These are phyloP conservation scores for Porphyrellus sp. DNA, from an alignment of 1,284 basidiomycete genomes.

Conservation along the genomic window DNA sequence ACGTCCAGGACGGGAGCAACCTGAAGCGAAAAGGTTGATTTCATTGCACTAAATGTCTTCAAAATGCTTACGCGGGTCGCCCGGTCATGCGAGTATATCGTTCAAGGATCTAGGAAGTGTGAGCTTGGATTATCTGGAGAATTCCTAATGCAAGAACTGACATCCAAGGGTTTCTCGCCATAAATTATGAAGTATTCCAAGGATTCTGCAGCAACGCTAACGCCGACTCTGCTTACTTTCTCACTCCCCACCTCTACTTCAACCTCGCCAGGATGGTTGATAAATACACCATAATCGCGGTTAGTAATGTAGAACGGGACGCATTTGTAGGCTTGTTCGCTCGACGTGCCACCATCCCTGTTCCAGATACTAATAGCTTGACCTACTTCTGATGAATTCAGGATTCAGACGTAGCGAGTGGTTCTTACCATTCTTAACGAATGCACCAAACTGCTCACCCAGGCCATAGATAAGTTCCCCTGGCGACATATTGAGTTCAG, in stretches of 20 bases:
- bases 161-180: conserved; percentile 59
- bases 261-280: conserved; percentile 75
- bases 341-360: conserved; percentile 67
- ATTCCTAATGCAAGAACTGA: conserved; percentile 27
- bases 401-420: conserved; percentile 1
- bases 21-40: conserved; percentile 28
- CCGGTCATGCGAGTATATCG: conserved; percentile 24
- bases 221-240: conserved; percentile 68
- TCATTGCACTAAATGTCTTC: background rate
- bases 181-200: conserved; percentile 72
- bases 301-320: conserved; percentile 72
- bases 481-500: conserved; percentile 65
- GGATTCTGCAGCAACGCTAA: conserved; percentile 60
- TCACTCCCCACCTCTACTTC: conserved; percentile 74
- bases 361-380: conserved; percentile 69
- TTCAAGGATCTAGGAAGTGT: conserved; percentile 16
- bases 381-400: conserved; percentile 35
- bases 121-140: background rate
- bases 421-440: conserved; percentile 66
- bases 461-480: conserved; percentile 72
- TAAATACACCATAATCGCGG: conserved; percentile 69
- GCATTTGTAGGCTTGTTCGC: conserved; percentile 73
- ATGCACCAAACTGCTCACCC: conserved; percentile 70
- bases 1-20: conserved; percentile 69
- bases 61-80: conserved; percentile 16